A percentile compares a stretch with the other conserved stretches of the same genome.
Conservation (phyloP, 23 red algal species). For the Cyanidioschyzon merolae region DNA sequence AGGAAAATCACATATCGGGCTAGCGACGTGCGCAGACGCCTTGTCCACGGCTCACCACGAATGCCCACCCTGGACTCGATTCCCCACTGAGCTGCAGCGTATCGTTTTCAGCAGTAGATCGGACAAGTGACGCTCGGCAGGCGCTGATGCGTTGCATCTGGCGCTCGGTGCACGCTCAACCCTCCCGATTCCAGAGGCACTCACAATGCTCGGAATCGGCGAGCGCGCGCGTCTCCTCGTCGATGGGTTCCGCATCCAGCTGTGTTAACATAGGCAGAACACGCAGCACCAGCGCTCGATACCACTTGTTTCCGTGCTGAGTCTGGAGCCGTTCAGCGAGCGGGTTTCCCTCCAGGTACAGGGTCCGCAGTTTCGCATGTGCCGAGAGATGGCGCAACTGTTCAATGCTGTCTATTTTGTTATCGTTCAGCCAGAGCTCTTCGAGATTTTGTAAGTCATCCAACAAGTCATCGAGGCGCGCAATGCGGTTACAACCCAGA, state of each 20-base stretch:
- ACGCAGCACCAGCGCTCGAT: slow-evolving; percentile 36
- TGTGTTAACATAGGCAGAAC: slow-evolving; percentile 62
- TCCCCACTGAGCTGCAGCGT: no score
- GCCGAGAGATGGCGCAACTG: slow-evolving; percentile 22
- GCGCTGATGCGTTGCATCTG: no score
- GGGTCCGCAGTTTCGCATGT: slow-evolving; percentile 34
- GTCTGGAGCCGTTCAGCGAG: slow-evolving; percentile 23
- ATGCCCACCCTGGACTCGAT: no score
- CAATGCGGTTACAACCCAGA: slow-evolving; percentile 61
- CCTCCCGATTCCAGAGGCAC: not conserved
- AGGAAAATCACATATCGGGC: no score
- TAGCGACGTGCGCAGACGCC: no score
- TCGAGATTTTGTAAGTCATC: slow-evolving; percentile 38
- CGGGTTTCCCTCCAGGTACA: slow-evolving; percentile 95
- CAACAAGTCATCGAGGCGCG: slow-evolving; percentile 38
- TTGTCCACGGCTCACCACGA: no score
- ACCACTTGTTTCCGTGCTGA: slow-evolving; percentile 7
- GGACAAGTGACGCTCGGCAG: no score
- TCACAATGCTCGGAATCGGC: not conserved
- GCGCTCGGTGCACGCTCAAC: no score
- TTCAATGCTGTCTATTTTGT: slow-evolving; percentile 39
- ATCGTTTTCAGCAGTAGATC: no score
- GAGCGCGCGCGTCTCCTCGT: not conserved
- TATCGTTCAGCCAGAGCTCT: slow-evolving; percentile 94
- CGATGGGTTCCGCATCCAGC: slow-evolving; percentile 67